Conservation (phyloP, 192 early-diverging fungal genomes). For the Linnemannia hyalina region DNA sequence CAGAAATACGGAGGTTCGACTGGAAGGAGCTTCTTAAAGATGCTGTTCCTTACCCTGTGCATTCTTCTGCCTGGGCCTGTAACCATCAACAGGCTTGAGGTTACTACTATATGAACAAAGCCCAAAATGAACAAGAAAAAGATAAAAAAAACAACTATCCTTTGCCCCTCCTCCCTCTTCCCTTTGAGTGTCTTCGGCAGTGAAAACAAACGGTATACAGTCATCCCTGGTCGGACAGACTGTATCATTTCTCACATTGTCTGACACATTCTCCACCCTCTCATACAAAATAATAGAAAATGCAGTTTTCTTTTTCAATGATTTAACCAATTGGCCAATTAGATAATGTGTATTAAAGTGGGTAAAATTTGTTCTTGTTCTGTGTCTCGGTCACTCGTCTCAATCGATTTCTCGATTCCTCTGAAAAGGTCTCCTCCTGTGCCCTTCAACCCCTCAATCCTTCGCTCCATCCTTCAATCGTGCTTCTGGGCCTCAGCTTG, state of each 20-base stretch:
- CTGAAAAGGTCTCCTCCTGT: too few relatives aligned
- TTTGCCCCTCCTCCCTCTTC: background rate
- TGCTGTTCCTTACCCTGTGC: slow-evolving; percentile 13
- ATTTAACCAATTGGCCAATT: background rate
- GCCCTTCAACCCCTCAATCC: too few relatives aligned
- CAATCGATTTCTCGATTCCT: too few relatives aligned
- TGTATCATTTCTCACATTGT: background rate
- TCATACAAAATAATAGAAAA: background rate
- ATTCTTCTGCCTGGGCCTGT: background rate
- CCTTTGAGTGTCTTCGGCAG: background rate
- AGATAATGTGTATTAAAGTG: background rate
- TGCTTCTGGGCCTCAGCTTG: background rate
- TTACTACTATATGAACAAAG: background rate
- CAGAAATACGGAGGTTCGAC: slow-evolving; percentile 14
- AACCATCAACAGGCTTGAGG: background rate
- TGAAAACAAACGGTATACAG: background rate
- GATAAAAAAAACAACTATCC: background rate
- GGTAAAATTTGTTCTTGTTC: too few relatives aligned
- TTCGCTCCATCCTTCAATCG: background rate
- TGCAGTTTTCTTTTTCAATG: background rate
- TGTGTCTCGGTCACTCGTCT: too few relatives aligned
- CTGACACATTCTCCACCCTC: background rate
- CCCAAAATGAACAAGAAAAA: background rate
- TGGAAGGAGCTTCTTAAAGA: slow-evolving; percentile 30
- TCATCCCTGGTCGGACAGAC: slow-evolving; percentile 4